Evolutionary conservation across 306 rosid genomes (phyloP).

Genomic region (Lagenaria siceraria): DNA sequence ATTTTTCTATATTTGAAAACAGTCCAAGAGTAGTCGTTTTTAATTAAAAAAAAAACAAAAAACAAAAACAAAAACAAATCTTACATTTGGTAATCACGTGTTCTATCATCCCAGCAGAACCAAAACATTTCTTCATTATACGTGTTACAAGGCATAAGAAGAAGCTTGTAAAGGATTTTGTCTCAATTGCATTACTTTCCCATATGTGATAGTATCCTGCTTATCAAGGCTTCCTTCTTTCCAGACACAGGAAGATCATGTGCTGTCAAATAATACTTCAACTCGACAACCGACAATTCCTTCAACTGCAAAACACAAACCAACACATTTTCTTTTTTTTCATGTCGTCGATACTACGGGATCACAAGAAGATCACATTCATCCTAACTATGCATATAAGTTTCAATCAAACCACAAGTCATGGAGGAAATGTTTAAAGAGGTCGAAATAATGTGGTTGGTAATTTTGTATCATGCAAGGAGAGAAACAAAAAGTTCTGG

Average conservation of each 20-base stretch:
- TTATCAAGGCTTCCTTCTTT: conserved; percentile 68
- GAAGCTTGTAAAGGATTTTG: background rate
- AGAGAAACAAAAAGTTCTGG: no score
- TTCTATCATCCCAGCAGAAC: background rate
- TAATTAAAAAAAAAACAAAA: no score
- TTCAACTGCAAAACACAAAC: conserved; percentile 53
- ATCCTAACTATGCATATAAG: background rate
- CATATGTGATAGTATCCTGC: conserved; percentile 73
- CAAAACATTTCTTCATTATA: background rate
- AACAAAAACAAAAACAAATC: background rate
- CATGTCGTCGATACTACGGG: background rate
- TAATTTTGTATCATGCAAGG: no score
- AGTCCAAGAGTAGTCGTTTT: no score
- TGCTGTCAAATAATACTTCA: conserved; percentile 61
- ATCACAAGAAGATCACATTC: background rate
- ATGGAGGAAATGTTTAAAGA: background rate
- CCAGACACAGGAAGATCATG: conserved; percentile 78
- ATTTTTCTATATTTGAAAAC: no score
- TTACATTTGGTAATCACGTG: background rate
- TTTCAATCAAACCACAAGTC: background rate
- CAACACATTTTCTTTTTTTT: background rate
- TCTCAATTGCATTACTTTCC: conserved; percentile 30
- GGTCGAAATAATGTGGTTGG: no score
- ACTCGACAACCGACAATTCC: conserved; percentile 65
- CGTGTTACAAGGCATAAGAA: background rate